A percentile compares a stretch with the other conserved stretches of the same genome.
These are phyloP conservation scores for Trichoderma afroharzianum DNA, from an alignment of 2,329 filamentous ascomycete genomes.

Conservation along the genomic window DNA sequence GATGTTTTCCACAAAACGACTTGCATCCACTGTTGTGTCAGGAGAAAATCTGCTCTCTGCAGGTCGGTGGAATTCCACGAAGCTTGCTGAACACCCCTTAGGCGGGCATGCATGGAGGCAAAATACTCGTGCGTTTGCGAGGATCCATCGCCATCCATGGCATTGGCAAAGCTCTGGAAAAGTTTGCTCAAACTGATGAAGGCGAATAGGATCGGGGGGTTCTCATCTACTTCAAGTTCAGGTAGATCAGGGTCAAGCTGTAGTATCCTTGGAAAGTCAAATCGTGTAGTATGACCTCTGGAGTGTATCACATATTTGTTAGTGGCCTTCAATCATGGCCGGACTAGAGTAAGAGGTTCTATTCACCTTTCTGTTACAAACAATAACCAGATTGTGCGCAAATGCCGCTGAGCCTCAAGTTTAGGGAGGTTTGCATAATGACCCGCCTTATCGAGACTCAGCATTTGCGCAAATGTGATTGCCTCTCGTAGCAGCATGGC, in stretches of 20 bases:
- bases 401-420: not conserved
- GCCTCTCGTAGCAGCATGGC: constrained; percentile 8
- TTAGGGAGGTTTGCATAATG: not conserved
- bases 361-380: constrained; percentile 8
- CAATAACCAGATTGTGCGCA: not conserved
- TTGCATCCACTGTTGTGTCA: constrained; percentile 7
- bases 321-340: not conserved
- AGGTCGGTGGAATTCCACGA: not conserved
- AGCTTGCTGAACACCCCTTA: not conserved
- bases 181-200: constrained; percentile 8
- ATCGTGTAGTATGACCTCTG: constrained; percentile 1
- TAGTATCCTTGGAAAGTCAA: constrained; percentile 10
- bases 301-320: not conserved
- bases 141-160: constrained; percentile 3
- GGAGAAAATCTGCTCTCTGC: constrained; percentile 3
- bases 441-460: not conserved
- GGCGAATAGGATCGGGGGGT: not conserved
- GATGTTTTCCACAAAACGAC: constrained; percentile 7
- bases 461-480: constrained; percentile 3
- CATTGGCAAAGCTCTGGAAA: not conserved
- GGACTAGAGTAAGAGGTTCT: not conserved
- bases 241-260: constrained; percentile 6
- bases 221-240: constrained; percentile 2
- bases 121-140: not conserved
- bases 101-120: constrained; percentile 1